Evolutionary conservation across 208 protist species (phyloP), one percentile per base, ranked within the genome.

Genomic region (Balamuthia mandrillaris): DNA sequence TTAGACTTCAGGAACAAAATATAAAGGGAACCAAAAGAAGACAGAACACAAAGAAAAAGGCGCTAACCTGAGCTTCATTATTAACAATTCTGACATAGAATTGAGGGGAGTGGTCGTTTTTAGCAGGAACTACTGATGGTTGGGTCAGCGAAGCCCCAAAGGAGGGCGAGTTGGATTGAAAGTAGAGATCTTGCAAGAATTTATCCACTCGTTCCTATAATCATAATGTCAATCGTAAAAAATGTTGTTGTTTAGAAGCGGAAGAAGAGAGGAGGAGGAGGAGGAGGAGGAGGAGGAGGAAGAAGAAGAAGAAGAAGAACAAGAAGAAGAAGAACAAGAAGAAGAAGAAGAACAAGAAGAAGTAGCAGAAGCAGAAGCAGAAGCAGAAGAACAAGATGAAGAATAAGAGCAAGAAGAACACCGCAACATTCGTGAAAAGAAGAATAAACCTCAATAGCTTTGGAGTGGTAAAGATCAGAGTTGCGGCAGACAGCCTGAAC

Each of bases 401-500:
- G n/a, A n/a, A n/a, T n/a, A n/a, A n/a, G n/a, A n/a, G n/a, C n/a
- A n/a, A n/a, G n/a, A n/a, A n/a, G n/a, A n/a, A n/a, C n/a, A n/a
- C n/a, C n/a, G n/a, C n/a, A n/a, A n/a, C n/a, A n/a, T n/a, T n/a
- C n/a, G n/a, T n/a, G n/a, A n/a, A n/a, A n/a, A n/a, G n/a, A n/a
- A n/a, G n/a, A n/a, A n/a, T n/a, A n/a, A n/a, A n/a, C n/a, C n/a
- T n/a, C n/a, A n/a, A n/a, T n/a, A n/a, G n/a, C n/a, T n/a, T n/a
- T n/a, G n/a, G n/a, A n/a, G 33, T 79, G 70, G 47, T 79, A 79
- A 31, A 79, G 70, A 27, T 44, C 60, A 7, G 70, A 79, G 18
- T 79, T 79, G 47, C 42, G 52, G 47, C 70, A 79, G 1, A 49
- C 60, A 10, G 60, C 70, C 27, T 79, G 70, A 1, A 79, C 29